Conservation (phyloP, 257 asterid genomes). For the Ophiorrhiza pumila region DNA sequence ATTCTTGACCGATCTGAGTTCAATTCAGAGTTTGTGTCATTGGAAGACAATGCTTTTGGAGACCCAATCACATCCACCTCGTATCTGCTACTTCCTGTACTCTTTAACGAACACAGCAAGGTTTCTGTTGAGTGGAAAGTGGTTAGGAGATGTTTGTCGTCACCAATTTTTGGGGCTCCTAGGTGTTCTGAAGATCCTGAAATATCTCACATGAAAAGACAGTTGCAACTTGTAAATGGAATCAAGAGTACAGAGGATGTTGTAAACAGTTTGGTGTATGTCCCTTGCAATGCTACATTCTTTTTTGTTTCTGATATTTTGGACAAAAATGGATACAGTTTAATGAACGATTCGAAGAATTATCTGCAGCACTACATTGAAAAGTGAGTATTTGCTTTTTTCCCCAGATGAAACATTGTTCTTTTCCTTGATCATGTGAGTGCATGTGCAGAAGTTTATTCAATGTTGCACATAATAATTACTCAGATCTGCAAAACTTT, state of each 20-base stretch:
- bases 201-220: slow-evolving; percentile 30
- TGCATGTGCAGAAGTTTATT: not conserved
- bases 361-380: slow-evolving; percentile 65
- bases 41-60: slow-evolving; percentile 38
- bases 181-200: slow-evolving; percentile 28
- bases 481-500: not conserved
- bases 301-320: slow-evolving; percentile 70
- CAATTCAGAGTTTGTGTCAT: slow-evolving; percentile 55
- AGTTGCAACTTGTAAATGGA: slow-evolving; percentile 77
- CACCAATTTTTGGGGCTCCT: slow-evolving; percentile 63
- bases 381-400: slow-evolving; percentile 41
- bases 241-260: slow-evolving; percentile 48
- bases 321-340: slow-evolving; percentile 54
- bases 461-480: not conserved
- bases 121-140: slow-evolving; percentile 81
- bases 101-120: slow-evolving; percentile 33
- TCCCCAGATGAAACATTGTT: too few species aligned
- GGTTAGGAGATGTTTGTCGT: slow-evolving; percentile 70
- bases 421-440: not conserved
- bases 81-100: slow-evolving; percentile 78
- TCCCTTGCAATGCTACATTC: slow-evolving; percentile 64
- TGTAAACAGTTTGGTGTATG: slow-evolving; percentile 77
- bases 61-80: slow-evolving; percentile 54
- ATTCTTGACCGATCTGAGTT: slow-evolving; percentile 72
- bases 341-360: slow-evolving; percentile 44